Evolutionary conservation across 306 rosid genomes (phyloP).

Genomic region (Delonix regia): DNA sequence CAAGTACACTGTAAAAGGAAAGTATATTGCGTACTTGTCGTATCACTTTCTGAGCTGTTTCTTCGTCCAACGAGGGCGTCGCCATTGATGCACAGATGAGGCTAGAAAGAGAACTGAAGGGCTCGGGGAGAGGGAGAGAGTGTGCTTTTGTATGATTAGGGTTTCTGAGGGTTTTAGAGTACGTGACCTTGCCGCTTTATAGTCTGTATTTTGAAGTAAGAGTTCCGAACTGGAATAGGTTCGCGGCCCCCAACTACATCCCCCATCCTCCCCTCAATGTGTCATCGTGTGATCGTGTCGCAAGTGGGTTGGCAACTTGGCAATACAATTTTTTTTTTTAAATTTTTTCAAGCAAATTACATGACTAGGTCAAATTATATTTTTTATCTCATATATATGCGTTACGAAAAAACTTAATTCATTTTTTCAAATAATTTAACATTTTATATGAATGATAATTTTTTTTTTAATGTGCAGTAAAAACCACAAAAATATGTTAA

Average conservation of each 20-base stretch:
- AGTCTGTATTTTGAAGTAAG: not conserved
- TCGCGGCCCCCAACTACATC: not conserved
- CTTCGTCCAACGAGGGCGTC: constrained; percentile 66
- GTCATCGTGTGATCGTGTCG: no score
- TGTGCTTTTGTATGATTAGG: constrained; percentile 35
- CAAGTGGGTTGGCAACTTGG: no score
- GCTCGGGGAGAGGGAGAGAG: not conserved
- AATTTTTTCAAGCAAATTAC: no score
- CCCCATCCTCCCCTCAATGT: no score
- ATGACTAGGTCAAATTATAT: no score
- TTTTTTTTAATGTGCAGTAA: no score
- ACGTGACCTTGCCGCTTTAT: constrained; percentile 26
- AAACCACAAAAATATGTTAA: no score
- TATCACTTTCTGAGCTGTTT: constrained; percentile 70
- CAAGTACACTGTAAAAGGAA: not conserved
- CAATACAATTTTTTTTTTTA: no score
- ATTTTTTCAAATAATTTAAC: no score
- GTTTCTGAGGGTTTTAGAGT: constrained; percentile 36
- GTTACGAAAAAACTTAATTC: no score
- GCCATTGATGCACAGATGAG: constrained; percentile 49
- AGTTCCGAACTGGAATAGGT: not conserved
- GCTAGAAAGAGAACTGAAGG: not conserved
- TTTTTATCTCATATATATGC: no score
- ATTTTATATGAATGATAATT: no score
- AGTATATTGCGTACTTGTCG: constrained; percentile 58